Evolutionary conservation across 768 basidiomycete genomes (phyloP).

Genomic region (Lepiota venenata): DNA sequence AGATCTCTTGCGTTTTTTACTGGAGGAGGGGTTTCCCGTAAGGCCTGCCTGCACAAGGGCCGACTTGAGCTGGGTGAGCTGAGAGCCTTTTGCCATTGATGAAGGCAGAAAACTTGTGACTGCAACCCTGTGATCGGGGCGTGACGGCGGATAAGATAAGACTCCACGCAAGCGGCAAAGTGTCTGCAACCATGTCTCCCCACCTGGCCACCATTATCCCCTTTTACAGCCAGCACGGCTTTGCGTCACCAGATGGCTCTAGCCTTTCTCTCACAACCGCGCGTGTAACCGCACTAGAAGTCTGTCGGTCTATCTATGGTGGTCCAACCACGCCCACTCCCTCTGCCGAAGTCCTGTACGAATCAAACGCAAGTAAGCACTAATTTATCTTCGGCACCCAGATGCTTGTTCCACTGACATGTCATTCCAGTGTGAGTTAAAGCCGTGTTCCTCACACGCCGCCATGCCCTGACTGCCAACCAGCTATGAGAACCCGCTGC

Average conservation of each 20-base stretch:
- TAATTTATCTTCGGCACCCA: constrained; percentile 1
- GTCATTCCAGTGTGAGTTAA: constrained; percentile 37
- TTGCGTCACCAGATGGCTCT: constrained; percentile 20
- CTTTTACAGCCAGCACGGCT: constrained; percentile 15
- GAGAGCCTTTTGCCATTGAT: constrained; percentile 79
- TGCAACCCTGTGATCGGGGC: constrained; percentile 2
- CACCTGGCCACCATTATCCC: constrained; percentile 16
- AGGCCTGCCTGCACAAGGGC: constrained; percentile 80
- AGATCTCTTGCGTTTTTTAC: constrained; percentile 69
- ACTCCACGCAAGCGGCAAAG: too few species aligned
- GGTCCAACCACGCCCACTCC: constrained; percentile 48
- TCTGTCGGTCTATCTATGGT: constrained; percentile 70
- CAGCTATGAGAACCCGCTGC: constrained; percentile 77
- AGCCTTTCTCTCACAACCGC: constrained; percentile 38
- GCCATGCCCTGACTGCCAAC: constrained; percentile 12
- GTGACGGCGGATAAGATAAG: constrained; percentile 12
- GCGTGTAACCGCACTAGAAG: constrained; percentile 61
- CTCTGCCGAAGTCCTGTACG: constrained; percentile 61
- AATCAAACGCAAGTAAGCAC: constrained; percentile 62
- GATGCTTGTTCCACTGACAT: constrained; percentile 13
- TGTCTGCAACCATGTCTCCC: not conserved
- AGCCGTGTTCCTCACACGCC: not conserved
- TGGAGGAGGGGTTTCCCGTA: constrained; percentile 46
- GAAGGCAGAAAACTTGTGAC: constrained; percentile 24
- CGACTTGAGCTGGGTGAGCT: constrained; percentile 86